Evolutionary conservation across 768 basidiomycete species (phyloP).

Genomic region (Mycena amicta): DNA sequence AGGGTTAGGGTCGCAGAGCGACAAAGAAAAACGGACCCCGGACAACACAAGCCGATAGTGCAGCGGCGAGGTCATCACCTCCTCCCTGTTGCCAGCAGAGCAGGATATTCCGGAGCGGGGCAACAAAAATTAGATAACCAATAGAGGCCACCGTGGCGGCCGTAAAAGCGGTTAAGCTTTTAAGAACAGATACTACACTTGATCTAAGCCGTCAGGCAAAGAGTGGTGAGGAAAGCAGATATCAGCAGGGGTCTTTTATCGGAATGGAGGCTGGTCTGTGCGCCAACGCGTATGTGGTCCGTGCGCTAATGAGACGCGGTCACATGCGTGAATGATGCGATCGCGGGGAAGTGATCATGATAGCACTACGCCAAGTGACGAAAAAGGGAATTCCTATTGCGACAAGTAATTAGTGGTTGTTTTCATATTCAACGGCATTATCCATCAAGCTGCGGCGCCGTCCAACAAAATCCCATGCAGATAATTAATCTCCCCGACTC

Average conservation of each 20-base stretch:
- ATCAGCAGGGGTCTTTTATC: background rate
- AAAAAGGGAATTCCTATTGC: too few species aligned
- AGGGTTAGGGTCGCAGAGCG: background rate
- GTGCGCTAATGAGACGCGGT: too few species aligned
- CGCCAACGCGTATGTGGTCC: background rate
- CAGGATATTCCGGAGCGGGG: constrained; percentile 44
- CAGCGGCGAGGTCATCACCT: constrained; percentile 56
- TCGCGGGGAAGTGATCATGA: too few species aligned
- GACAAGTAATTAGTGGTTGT: too few species aligned
- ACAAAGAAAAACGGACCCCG: constrained; percentile 48
- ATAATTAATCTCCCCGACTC: background rate
- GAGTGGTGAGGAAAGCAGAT: constrained; percentile 64
- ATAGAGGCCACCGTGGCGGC: constrained; percentile 51
- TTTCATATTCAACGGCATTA: too few species aligned
- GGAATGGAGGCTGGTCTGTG: background rate
- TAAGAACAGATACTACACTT: constrained; percentile 98
- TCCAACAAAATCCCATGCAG: background rate
- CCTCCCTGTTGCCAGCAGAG: constrained; percentile 61
- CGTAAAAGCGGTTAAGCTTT: constrained; percentile 64
- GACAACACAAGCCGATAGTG: constrained; percentile 65
- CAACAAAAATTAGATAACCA: constrained; percentile 63
- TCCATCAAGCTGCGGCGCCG: too few species aligned
- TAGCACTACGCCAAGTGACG: too few species aligned
- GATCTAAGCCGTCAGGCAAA: constrained; percentile 97
- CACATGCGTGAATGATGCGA: too few species aligned